Base-by-base conservation (phyloP, 140 eudicot species). In the Oenanthe javanica region DNA sequence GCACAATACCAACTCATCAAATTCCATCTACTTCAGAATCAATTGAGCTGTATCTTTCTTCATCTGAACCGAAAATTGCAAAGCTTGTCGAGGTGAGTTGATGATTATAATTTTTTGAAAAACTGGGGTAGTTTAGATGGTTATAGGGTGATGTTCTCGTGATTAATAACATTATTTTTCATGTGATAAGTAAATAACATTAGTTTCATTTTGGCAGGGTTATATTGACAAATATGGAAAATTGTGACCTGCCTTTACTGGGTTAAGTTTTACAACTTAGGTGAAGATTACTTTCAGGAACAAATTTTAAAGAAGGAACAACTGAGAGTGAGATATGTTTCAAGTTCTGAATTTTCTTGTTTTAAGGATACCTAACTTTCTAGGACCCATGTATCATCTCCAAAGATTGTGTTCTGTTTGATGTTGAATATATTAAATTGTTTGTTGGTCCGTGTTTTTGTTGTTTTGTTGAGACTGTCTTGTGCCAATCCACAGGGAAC, bases 61-160 rank as follows among this genome's bases (percentile, higher is more conserved):
- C 85, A 71, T 93, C 91, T 15, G 79, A 87, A 72, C 66, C 86
- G 55, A 93, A 96, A 83, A 86, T 96, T n/a, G 71, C 79, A 71
- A 96, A 96, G 86, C 94, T 96, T 54, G 93, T 96, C 77, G 96
- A 96, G 98, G 99, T 96, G 79, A 85, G 94, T 91, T 51, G 19
- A 12, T 57, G 36, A 31, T 31, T 46, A 11, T 40, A 61, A 55
- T 12, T n/a, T 78, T 43, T 40, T 64, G 12, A 45, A 21, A 54
- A 55, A 55, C 42, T 18, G 80, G 1, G 70, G 45, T 23, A 16
- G 40, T 63, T 67, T 14, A 12, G 55, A 75, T 77, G 42, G 0
- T 38, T 57, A 63, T 73, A 40, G 75, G 16, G 42, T 52, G 42
- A 14, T 64, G 75, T 75, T 63, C 72, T 8, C 18, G 76, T 13